phyloP scores from a whole-genome alignment of 352 stramenopile genomes.

The Phytophthora macrochlamydospora region DNA sequence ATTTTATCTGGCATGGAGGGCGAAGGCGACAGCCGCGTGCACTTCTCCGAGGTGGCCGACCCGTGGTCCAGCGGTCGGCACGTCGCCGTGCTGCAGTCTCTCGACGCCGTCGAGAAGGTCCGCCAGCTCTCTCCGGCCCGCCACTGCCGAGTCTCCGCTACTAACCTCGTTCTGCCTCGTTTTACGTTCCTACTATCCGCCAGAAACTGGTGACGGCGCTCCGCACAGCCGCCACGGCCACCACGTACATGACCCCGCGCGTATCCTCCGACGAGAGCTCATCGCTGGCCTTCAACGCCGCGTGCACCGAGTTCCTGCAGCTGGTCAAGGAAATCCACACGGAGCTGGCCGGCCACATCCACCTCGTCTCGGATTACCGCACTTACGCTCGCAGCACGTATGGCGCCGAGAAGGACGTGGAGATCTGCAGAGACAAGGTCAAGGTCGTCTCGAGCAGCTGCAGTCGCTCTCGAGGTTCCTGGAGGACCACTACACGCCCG shows the following conservation, averaged over 20 bases:
- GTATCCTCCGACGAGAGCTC: slow-evolving; percentile 69
- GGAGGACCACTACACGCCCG: slow-evolving; percentile 71
- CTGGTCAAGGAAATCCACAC: slow-evolving; percentile 87
- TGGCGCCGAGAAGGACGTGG: slow-evolving; percentile 81
- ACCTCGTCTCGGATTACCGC: slow-evolving; percentile 87
- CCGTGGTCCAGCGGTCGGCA: slow-evolving; percentile 76
- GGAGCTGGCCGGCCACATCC: slow-evolving; percentile 82
- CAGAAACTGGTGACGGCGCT: slow-evolving; percentile 85
- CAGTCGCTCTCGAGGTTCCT: slow-evolving; percentile 77
- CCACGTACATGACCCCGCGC: slow-evolving; percentile 69
- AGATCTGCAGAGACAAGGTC: slow-evolving; percentile 79
- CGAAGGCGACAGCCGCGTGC: slow-evolving; percentile 74
- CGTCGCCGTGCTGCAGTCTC: slow-evolving; percentile 75
- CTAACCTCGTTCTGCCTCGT: background rate
- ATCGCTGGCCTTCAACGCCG: slow-evolving; percentile 73
- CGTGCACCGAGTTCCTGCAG: slow-evolving; percentile 86
- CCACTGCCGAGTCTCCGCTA: background rate
- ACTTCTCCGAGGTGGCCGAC: slow-evolving; percentile 75
- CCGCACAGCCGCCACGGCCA: slow-evolving; percentile 66
- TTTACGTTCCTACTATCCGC: background rate
- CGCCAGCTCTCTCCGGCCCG: background rate
- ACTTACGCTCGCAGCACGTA: slow-evolving; percentile 85
- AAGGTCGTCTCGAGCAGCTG: slow-evolving; percentile 80
- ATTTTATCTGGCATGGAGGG: slow-evolving; percentile 44
- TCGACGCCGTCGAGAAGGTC: slow-evolving; percentile 81